phyloP scores from a whole-genome alignment of 495 filamentous ascomycete genomes.

The Hypoxylon perforatum region DNA sequence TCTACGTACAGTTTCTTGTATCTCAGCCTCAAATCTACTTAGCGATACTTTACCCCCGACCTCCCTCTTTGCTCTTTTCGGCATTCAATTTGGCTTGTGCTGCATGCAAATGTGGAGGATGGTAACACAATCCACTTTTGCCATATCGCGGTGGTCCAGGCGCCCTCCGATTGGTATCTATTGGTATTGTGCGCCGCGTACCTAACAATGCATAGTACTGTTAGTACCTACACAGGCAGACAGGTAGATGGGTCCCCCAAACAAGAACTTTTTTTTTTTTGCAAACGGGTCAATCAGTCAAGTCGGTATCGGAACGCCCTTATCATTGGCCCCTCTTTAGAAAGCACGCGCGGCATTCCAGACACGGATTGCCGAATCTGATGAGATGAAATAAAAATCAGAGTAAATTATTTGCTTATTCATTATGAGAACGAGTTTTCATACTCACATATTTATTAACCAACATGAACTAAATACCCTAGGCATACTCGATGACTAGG shows the following conservation, averaged over 20 bases:
- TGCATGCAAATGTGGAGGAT: constrained; percentile 39
- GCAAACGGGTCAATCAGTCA: neutral
- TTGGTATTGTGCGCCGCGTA: too few species aligned
- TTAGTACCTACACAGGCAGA: too few species aligned
- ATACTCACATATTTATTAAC: too few species aligned
- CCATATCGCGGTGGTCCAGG: constrained; percentile 3
- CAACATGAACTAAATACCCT: too few species aligned
- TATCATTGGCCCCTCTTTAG: neutral
- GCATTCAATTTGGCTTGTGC: constrained; percentile 34
- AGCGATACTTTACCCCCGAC: constrained; percentile 15
- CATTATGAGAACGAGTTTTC: too few species aligned
- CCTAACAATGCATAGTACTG: too few species aligned
- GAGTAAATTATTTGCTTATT: too few species aligned
- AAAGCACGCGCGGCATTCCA: neutral
- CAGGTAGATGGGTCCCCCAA: too few species aligned
- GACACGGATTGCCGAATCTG: neutral
- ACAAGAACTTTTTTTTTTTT: neutral
- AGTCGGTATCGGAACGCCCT: neutral
- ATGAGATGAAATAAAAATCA: too few species aligned
- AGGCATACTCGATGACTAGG: too few species aligned
- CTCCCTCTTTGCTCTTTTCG: constrained; percentile 35
- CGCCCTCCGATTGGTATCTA: neutral
- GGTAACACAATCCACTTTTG: constrained; percentile 11
- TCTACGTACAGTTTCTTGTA: neutral
- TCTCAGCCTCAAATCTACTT: constrained; percentile 40